phyloP scores from a whole-genome alignment of 2,329 filamentous ascomycete species.

The Gliomastix tumulicola region DNA sequence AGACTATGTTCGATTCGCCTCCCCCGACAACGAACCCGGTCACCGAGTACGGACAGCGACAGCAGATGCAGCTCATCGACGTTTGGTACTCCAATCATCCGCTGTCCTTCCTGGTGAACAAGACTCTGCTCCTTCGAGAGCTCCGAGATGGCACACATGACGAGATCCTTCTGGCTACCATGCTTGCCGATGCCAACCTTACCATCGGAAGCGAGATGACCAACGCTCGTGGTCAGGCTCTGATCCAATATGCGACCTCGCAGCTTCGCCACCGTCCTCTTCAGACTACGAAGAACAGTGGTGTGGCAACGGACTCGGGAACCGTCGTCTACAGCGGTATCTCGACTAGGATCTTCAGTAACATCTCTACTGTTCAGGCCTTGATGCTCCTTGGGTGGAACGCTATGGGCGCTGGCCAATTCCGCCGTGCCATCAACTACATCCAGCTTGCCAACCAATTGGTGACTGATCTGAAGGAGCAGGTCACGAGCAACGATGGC shows the following conservation, averaged over 20 bases:
- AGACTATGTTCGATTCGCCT: slow-evolving; percentile 20
- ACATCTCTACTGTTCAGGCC: slow-evolving; percentile 22
- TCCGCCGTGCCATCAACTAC: slow-evolving; percentile 25
- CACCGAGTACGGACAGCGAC: slow-evolving; percentile 18
- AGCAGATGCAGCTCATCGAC: slow-evolving; percentile 27
- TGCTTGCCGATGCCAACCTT: slow-evolving; percentile 29
- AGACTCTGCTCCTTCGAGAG: slow-evolving; percentile 28
- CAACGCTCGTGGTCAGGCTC: slow-evolving; percentile 17
- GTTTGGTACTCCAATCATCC: slow-evolving; percentile 33
- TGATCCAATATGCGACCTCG: slow-evolving; percentile 23
- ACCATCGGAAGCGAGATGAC: slow-evolving; percentile 18
- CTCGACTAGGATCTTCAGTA: slow-evolving; percentile 21
- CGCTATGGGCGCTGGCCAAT: slow-evolving; percentile 19
- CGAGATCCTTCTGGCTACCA: slow-evolving; percentile 26
- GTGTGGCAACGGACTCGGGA: slow-evolving; percentile 5
- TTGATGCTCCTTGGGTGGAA: slow-evolving; percentile 28
- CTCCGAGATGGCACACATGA: slow-evolving; percentile 29
- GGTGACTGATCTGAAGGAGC: slow-evolving; percentile 21
- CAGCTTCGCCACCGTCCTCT: slow-evolving; percentile 20
- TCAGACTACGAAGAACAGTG: slow-evolving; percentile 10
- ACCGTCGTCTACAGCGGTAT: slow-evolving; percentile 13
- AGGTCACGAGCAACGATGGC: slow-evolving; percentile 15
- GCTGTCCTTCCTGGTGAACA: slow-evolving; percentile 29
- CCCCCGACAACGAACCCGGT: slow-evolving; percentile 14
- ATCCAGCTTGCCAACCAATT: slow-evolving; percentile 22